Evolutionary conservation across 2,329 filamentous ascomycete species (phyloP).

Genomic region (Aspergillus sp.): DNA sequence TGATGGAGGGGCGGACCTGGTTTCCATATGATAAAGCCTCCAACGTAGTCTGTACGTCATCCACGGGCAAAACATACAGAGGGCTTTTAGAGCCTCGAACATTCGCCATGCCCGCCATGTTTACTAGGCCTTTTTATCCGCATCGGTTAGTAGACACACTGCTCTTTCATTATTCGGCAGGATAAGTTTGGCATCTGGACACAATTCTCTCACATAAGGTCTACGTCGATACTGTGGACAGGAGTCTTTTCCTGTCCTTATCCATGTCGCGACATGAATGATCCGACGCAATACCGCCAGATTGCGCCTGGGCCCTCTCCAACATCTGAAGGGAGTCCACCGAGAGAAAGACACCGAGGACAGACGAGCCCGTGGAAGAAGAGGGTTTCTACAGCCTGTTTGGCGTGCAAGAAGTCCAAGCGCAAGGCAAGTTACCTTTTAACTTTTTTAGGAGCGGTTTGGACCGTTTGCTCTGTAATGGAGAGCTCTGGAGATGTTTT

Average conservation of each 20-base stretch:
- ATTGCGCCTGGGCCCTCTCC: conserved; percentile 21
- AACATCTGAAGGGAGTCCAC: conserved; percentile 9
- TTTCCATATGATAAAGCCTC: no score
- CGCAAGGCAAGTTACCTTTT: conserved; percentile 23
- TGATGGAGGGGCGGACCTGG: no score
- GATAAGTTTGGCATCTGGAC: no score
- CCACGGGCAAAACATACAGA: no score
- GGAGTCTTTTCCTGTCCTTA: background rate
- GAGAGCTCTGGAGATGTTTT: background rate
- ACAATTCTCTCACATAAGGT: background rate
- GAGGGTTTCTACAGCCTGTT: conserved; percentile 34
- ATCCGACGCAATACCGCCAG: conserved; percentile 16
- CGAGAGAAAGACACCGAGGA: conserved; percentile 3
- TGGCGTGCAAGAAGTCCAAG: conserved; percentile 38
- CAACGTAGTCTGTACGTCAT: no score
- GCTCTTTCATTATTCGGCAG: no score
- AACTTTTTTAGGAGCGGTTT: background rate
- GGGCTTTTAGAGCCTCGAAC: no score
- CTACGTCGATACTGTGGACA: background rate
- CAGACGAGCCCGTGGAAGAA: conserved; percentile 24
- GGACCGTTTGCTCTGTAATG: no score
- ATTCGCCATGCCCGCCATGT: no score
- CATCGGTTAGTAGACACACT: no score
- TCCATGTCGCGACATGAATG: conserved; percentile 10
- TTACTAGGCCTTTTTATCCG: no score